These are phyloP conservation scores for Hymenoscyphus albidus DNA, from an alignment of 2,329 filamentous ascomycete species.

Conservation along the genomic window DNA sequence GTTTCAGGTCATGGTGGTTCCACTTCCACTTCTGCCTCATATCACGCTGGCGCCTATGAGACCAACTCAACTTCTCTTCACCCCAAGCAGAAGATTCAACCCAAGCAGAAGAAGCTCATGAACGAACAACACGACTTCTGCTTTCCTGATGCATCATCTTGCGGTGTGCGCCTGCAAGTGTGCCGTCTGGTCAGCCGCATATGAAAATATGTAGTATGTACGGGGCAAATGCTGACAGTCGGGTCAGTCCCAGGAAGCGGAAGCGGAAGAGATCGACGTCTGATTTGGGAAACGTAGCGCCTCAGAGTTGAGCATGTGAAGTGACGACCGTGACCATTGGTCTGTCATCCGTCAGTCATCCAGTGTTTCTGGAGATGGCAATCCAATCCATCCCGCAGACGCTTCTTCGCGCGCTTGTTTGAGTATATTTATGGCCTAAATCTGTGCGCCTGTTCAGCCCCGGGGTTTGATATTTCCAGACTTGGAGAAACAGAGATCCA, in stretches of 20 bases:
- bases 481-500: background rate
- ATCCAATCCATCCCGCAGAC: background rate
- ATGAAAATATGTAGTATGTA: background rate
- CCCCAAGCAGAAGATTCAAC: background rate
- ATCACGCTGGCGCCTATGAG: background rate
- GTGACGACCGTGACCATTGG: background rate
- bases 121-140: background rate
- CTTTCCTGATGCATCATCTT: background rate
- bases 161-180: background rate
- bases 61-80: background rate
- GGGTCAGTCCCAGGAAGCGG: background rate
- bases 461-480: background rate
- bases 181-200: slow-evolving; percentile 1
- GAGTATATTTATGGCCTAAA: slow-evolving; percentile 1
- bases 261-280: slow-evolving; percentile 1
- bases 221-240: background rate
- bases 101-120: background rate
- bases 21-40: slow-evolving; percentile 1
- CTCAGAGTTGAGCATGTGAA: background rate
- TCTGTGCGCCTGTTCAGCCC: background rate
- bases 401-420: background rate
- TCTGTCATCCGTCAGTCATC: background rate
- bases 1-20: background rate
- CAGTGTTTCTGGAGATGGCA: background rate
- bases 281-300: background rate